Conservation (phyloP, 176 grass and related monocot species). For the Typha latifolia region DNA sequence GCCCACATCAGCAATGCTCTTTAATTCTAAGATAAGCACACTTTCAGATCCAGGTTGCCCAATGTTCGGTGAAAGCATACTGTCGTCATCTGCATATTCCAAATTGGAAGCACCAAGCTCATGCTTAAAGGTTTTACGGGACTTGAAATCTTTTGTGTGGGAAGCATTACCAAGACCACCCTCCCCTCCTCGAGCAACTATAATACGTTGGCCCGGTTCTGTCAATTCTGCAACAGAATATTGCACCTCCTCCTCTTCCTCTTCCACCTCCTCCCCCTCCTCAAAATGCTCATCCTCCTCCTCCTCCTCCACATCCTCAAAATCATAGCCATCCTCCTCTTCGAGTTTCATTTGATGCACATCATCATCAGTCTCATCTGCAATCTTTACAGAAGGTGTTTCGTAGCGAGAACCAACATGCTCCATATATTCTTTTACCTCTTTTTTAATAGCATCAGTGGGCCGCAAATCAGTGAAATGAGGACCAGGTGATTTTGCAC, state of each 20-base stretch:
- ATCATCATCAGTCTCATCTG: not conserved
- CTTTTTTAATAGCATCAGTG: too few relatives aligned
- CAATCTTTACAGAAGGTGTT: not conserved
- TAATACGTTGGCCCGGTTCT: conserved; percentile 46
- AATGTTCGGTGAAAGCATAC: conserved; percentile 12
- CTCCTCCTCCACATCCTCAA: conserved; percentile 21
- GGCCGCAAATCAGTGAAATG: too few relatives aligned
- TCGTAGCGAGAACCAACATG: not conserved
- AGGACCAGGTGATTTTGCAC: too few relatives aligned
- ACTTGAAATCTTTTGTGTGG: conserved; percentile 27
- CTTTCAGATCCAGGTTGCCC: conserved; percentile 54
- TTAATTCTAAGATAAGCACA: conserved; percentile 70
- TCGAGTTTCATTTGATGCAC: conserved; percentile 5
- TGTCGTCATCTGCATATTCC: conserved; percentile 2
- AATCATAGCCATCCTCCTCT: conserved; percentile 33
- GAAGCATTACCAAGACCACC: conserved; percentile 60
- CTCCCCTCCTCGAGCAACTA: conserved; percentile 65
- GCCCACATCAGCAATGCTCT: conserved; percentile 85
- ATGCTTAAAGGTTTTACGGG: conserved; percentile 30
- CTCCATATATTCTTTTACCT: conserved; percentile 1
- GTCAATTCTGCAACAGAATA: conserved; percentile 78
- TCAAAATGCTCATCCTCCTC: conserved; percentile 12
- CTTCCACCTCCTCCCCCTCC: conserved; percentile 9
- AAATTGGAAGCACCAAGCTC: conserved; percentile 11
- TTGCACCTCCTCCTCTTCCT: conserved; percentile 31